phyloP scores from a whole-genome alignment of 2,329 filamentous ascomycete genomes.

The Neonectria faginata region DNA sequence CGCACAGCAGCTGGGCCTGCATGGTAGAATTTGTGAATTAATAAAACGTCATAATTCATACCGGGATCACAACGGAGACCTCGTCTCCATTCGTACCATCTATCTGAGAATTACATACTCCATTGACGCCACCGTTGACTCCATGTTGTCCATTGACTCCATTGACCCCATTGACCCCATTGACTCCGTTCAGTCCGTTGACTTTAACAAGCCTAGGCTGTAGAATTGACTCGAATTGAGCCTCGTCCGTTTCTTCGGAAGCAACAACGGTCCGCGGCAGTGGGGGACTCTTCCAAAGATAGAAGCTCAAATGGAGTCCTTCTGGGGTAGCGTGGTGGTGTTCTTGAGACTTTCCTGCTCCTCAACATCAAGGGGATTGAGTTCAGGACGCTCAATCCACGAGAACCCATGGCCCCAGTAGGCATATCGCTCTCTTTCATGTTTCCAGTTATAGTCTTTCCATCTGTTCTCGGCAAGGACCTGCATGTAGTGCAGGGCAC shows the following conservation, averaged over 20 bases:
- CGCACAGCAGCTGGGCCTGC: too few relatives aligned
- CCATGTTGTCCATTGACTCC: too few relatives aligned
- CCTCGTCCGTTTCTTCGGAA: neutral
- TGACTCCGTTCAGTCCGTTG: neutral
- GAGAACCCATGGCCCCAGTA: slow-evolving; percentile 41
- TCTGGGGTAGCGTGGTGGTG: slow-evolving; percentile 10
- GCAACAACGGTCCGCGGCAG: slow-evolving; percentile 1
- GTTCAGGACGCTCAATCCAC: slow-evolving; percentile 38
- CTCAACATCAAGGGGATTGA: slow-evolving; percentile 35
- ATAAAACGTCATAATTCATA: too few relatives aligned
- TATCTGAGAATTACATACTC: too few relatives aligned
- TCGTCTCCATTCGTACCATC: too few relatives aligned
- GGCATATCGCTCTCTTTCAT: slow-evolving; percentile 36
- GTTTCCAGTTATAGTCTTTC: slow-evolving; percentile 43
- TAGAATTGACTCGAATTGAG: neutral
- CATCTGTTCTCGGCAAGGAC: slow-evolving; percentile 48
- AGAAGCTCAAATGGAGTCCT: slow-evolving; percentile 27
- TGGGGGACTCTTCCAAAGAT: slow-evolving; percentile 26
- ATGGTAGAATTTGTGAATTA: too few relatives aligned
- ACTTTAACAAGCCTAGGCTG: neutral
- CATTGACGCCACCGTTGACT: too few relatives aligned
- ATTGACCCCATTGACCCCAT: neutral
- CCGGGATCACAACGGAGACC: too few relatives aligned
- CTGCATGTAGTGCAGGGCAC: slow-evolving; percentile 60
- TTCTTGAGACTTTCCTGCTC: slow-evolving; percentile 8